Conservation (phyloP, 2,329 filamentous ascomycete species). For the Penicillium sp. region DNA sequence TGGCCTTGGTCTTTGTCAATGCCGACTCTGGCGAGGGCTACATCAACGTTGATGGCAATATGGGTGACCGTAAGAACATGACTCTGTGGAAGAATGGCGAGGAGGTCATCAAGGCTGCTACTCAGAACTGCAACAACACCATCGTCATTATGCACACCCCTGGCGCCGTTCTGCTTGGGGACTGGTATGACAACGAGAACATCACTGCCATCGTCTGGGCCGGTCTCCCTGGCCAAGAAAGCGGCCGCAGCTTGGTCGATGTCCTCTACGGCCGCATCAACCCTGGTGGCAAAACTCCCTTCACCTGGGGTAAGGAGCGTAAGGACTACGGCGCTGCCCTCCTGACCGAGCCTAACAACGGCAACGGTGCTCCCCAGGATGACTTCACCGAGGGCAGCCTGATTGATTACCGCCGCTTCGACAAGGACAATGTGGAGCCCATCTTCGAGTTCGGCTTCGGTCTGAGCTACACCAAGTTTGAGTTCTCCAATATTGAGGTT, state of each 20-base stretch:
- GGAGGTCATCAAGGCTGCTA: conserved; percentile 76
- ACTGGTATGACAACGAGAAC: conserved; percentile 62
- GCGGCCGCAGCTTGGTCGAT: conserved; percentile 72
- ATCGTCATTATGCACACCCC: conserved; percentile 88
- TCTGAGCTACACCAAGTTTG: conserved; percentile 64
- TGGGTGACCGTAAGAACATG: conserved; percentile 88
- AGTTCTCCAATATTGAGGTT: conserved; percentile 60
- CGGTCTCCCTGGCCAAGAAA: conserved; percentile 73
- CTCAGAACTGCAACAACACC: conserved; percentile 78
- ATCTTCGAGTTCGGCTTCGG: conserved; percentile 65
- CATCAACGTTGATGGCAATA: conserved; percentile 78
- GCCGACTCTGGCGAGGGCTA: conserved; percentile 84
- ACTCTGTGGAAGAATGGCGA: conserved; percentile 87
- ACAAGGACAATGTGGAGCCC: conserved; percentile 57
- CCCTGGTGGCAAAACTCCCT: conserved; percentile 63
- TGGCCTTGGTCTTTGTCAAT: conserved; percentile 83
- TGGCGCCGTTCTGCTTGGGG: conserved; percentile 74
- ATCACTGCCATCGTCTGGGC: conserved; percentile 76
- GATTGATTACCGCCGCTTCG: conserved; percentile 57
- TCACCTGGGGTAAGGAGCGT: conserved; percentile 59
- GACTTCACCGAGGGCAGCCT: conserved; percentile 63
- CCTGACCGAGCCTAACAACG: conserved; percentile 61
- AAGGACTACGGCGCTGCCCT: conserved; percentile 59
- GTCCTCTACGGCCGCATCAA: conserved; percentile 70
- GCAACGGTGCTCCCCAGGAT: conserved; percentile 57